Evolutionary conservation across 1,284 basidiomycete species (phyloP), one percentile per base, ranked within the genome.

Genomic region (Cutaneotrichosporon curvatum): DNA sequence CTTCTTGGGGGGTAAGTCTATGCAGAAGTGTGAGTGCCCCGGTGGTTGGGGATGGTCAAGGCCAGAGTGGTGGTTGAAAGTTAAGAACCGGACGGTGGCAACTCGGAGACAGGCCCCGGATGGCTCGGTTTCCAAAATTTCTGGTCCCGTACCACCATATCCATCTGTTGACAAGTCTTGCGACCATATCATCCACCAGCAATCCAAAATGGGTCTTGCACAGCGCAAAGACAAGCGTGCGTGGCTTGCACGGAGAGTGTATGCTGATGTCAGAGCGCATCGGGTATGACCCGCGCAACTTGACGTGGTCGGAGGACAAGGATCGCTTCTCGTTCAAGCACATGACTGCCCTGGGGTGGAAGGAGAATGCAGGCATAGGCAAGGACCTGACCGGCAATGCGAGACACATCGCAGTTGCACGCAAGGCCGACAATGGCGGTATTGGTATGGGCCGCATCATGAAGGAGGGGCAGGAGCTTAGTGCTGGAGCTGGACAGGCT

Each of bases 301-400:
- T 73, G 28, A 56, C 61, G 41, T 73, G 72, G 72, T 66, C 68
- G 20, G 65, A 69, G 56, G 70, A 73, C 54, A 64, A 65, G 33
- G 50, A 53, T 36, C 62, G 71, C 15, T 73, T 73, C 59, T 71
- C 70, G 4, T 68, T 69, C 53, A 68, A 72, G 51, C 70, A 72
- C 58, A 68, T 73, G 56, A 57, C 59, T 18, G 55, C 62, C n/a
- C 59, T 72, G 19, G 72, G 72, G n/a, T 72, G 71, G 70, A 48
- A 61, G 32, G 63, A 66, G 18, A 58, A 54, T 30, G 53, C 61
- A 19, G 69, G 71, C 18, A 53, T 73, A 16, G 70, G 70, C 34
- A 62, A 61, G 21, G 53, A 58, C 15, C 40, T 56, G 8, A 47
- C 57, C 15, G 71, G 71, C 15, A 71, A 70, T 46, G 57, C 67